A percentile compares a stretch with the other conserved stretches of the same genome.
Conservation (phyloP, 257 asterid species). For the Anisodus tanguticus region DNA sequence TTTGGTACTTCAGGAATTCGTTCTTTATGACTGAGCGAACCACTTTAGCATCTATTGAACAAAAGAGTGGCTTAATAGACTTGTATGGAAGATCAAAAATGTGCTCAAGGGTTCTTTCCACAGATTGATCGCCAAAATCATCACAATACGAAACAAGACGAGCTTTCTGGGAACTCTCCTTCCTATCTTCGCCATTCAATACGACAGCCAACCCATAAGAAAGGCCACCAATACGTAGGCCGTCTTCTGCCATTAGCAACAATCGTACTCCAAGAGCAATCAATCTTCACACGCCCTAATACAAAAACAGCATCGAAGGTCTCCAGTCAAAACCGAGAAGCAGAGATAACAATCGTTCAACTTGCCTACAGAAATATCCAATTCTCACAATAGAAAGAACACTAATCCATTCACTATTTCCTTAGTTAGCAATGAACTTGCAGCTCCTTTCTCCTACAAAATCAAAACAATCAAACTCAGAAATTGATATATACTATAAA, state of each 20-base stretch:
- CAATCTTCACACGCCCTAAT: conserved; percentile 28
- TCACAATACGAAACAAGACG: conserved; percentile 81
- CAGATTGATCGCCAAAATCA: conserved; percentile 87
- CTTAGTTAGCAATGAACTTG: background rate
- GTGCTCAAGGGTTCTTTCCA: conserved; percentile 89
- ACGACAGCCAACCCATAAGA: conserved; percentile 92
- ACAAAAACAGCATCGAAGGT: conserved; percentile 34
- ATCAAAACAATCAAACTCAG: conserved; percentile 16
- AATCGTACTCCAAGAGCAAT: conserved; percentile 12
- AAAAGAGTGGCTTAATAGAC: conserved; percentile 58
- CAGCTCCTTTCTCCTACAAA: conserved; percentile 23
- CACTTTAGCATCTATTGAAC: conserved; percentile 52
- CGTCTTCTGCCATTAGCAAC: conserved; percentile 80
- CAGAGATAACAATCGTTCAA: conserved; percentile 37
- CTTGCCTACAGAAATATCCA: conserved; percentile 43
- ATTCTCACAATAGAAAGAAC: background rate
- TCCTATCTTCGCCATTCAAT: conserved; percentile 63
- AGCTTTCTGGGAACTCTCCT: conserved; percentile 65
- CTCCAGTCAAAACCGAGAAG: background rate
- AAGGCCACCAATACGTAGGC: conserved; percentile 73
- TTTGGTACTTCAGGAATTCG: conserved; percentile 59
- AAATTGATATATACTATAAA: background rate
- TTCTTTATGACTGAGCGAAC: conserved; percentile 67
- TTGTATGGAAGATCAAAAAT: conserved; percentile 81
- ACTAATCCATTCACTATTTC: conserved; percentile 14